Conservation (phyloP, 306 rosid genomes). For the Medicago arabica region DNA sequence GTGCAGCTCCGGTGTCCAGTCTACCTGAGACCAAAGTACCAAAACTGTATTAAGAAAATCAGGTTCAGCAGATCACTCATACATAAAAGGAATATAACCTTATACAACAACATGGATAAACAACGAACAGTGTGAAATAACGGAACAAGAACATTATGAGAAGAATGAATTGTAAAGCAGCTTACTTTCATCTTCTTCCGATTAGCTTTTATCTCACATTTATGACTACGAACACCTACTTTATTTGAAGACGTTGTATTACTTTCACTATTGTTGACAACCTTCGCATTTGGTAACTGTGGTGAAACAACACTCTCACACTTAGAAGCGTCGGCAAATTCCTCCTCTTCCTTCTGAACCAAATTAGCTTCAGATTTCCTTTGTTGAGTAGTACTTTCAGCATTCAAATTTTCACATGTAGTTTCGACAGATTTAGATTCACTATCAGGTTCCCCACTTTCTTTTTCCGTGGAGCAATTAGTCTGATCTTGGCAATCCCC, state of each 20-base stretch:
- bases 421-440: slow-evolving; percentile 82
- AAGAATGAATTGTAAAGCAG: slow-evolving; percentile 25
- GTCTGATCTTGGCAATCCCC: slow-evolving; percentile 84
- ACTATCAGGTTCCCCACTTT: slow-evolving; percentile 68
- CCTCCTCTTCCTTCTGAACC: slow-evolving; percentile 60
- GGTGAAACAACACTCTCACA: slow-evolving; percentile 44
- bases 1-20: slow-evolving; percentile 93
- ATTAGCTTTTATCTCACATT: slow-evolving; percentile 52
- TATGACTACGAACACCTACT: slow-evolving; percentile 45
- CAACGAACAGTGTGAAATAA: slow-evolving; percentile 8
- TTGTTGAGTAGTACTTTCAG: slow-evolving; percentile 52
- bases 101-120: slow-evolving; percentile 10
- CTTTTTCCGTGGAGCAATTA: slow-evolving; percentile 72
- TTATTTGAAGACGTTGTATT: slow-evolving; percentile 51
- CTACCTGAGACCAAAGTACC: slow-evolving; percentile 69
- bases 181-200: slow-evolving; percentile 88
- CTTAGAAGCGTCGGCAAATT: slow-evolving; percentile 53
- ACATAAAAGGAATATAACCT: neutral
- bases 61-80: slow-evolving; percentile 11
- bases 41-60: slow-evolving; percentile 38
- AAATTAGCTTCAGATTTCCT: slow-evolving; percentile 46
- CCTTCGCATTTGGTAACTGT: slow-evolving; percentile 46
- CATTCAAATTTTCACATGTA: slow-evolving; percentile 54
- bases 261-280: slow-evolving; percentile 42
- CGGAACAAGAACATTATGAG: slow-evolving; percentile 24